A percentile compares a stretch with the other conserved stretches of the same genome.
These are phyloP conservation scores for Cubamyces sp. DNA, from an alignment of 768 basidiomycete genomes.

Conservation along the genomic window DNA sequence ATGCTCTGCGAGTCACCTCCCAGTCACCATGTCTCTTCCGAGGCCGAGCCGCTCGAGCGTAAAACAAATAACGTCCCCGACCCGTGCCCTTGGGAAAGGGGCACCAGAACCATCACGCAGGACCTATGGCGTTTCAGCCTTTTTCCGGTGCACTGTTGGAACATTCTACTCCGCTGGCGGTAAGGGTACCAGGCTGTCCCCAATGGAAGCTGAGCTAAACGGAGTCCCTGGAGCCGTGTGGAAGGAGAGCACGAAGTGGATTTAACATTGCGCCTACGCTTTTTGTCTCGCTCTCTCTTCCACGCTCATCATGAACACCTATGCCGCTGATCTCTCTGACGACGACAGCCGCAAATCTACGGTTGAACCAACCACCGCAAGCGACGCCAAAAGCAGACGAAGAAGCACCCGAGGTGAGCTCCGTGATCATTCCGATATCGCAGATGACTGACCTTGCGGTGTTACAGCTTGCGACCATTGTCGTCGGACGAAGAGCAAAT, in stretches of 20 bases:
- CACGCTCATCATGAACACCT: constrained; percentile 28
- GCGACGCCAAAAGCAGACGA: constrained; percentile 23
- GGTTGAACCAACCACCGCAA: constrained; percentile 7
- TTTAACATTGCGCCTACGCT: constrained; percentile 12
- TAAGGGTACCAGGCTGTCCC: constrained; percentile 6
- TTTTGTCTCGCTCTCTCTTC: constrained; percentile 9
- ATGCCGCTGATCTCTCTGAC: constrained; percentile 32
- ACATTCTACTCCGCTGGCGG: constrained; percentile 14
- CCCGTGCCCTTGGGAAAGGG: constrained; percentile 4
- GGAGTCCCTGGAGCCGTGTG: constrained; percentile 20
- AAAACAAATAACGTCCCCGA: neutral
- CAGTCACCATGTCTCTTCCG: neutral
- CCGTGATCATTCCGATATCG: neutral
- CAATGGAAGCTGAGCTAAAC: constrained; percentile 14
- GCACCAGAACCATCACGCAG: constrained; percentile 6
- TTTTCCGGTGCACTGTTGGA: constrained; percentile 12
- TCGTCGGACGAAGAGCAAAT: constrained; percentile 43
- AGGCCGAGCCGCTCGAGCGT: neutral
- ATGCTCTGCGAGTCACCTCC: neutral
- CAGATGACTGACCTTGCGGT: neutral
- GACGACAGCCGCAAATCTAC: constrained; percentile 29
- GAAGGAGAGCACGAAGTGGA: constrained; percentile 10
- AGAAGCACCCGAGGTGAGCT: constrained; percentile 34
- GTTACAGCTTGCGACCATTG: constrained; percentile 42
- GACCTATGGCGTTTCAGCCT: constrained; percentile 6